Evolutionary conservation across 1,284 basidiomycete species (phyloP), one percentile per base, ranked within the genome.

Genomic region (Malassezia pachydermatis): DNA sequence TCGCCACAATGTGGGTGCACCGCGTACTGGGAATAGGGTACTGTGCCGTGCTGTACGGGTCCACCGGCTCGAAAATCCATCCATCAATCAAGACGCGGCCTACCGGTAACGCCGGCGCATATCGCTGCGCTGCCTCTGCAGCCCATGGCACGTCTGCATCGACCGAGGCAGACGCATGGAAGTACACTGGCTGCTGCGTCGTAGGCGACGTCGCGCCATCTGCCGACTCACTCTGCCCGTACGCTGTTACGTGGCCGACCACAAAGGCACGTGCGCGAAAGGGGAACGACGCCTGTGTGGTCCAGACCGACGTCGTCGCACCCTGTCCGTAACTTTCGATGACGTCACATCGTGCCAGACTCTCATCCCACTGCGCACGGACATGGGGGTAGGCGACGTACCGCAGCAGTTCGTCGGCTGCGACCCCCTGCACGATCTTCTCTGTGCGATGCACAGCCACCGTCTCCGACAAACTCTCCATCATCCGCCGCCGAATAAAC

Each of bases 41-140:
- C 62, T 88, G 89, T 71, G 94, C 88, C 52, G 84, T 83, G 35
- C 87, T 87, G 70, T 98, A 98, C 0, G 94, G 92, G 70, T 98
- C 92, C 36, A 98, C 78, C 1, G 90, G 96, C 75, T 99, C 89
- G 58, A 95, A 73, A 36, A 95, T 83, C 94, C 94, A 99, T 0
- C 86, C 92, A 61, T 96, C 89, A 3, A 99, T 76, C 55, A 87
- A 82, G 36, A 90, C 76, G 17, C 84, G 81, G 0, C 88, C 90
- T 8, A 86, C 75, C 0, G 88, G 86, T 11, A 89, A 76, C 19
- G 41, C 5, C 0, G 56, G 20, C 6, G 41, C 29, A n/a, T n/a
- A n/a, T n/a, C n/a, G n/a, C 69, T 19, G 23, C 23, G 25, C 11
- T 41, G 80, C 79, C 9, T 76, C 44, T 38, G 46, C 86, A 6